Evolutionary conservation across 2,329 filamentous ascomycete species (phyloP).

Genomic region (Hirsutella minnesotensis): DNA sequence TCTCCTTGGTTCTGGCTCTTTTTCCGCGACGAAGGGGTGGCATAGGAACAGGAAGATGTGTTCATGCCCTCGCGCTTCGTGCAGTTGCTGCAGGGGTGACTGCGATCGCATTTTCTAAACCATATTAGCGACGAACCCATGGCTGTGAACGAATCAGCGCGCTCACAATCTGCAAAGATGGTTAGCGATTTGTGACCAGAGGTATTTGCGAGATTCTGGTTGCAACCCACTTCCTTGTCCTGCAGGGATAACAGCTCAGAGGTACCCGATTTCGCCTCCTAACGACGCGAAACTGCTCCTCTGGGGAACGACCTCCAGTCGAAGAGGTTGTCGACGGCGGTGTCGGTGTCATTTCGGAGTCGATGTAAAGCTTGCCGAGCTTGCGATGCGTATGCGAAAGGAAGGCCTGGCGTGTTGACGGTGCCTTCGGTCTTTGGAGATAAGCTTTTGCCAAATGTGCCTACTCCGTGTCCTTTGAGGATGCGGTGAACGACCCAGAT

Average conservation of each 20-base stretch:
- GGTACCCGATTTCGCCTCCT: slow-evolving; percentile 87
- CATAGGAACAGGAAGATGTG: slow-evolving; percentile 74
- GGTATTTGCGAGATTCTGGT: not conserved
- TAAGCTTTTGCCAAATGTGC: not conserved
- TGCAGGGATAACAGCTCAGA: slow-evolving; percentile 81
- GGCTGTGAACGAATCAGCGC: not conserved
- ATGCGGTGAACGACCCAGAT: not conserved
- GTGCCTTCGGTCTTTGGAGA: not conserved
- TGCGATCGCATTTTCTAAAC: slow-evolving; percentile 78
- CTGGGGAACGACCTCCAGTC: slow-evolving; percentile 64
- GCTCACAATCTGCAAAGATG: slow-evolving; percentile 23
- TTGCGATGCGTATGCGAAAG: not conserved
- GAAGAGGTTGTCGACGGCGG: slow-evolving; percentile 71
- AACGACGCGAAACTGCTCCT: slow-evolving; percentile 77
- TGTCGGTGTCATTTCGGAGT: slow-evolving; percentile 56
- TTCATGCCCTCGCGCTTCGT: slow-evolving; percentile 80
- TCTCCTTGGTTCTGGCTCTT: slow-evolving; percentile 55
- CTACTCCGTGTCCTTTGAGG: not conserved
- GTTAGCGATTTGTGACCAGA: slow-evolving; percentile 8
- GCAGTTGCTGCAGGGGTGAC: slow-evolving; percentile 87
- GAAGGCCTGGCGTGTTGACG: not conserved
- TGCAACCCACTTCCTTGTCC: slow-evolving; percentile 68
- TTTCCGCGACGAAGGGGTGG: slow-evolving; percentile 56
- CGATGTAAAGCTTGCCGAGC: not conserved
- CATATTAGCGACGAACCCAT: not conserved